A percentile compares a stretch with the other conserved stretches of the same genome.
These are phyloP conservation scores for Lecanicillium sp. DNA, from an alignment of 2,329 filamentous ascomycete genomes.

Conservation along the genomic window DNA sequence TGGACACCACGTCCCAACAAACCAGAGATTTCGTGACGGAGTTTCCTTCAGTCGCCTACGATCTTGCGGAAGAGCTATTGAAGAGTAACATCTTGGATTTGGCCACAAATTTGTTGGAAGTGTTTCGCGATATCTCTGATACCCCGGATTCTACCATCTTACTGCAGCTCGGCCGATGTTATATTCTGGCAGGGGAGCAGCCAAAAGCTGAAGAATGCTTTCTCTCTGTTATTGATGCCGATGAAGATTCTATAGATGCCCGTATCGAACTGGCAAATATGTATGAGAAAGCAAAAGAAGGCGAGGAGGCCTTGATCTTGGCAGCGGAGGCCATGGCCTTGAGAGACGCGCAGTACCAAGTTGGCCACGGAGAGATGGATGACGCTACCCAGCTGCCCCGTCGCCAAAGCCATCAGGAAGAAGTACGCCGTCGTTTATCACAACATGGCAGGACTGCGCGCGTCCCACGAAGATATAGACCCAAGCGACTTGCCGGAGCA, in stretches of 20 bases:
- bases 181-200: slow-evolving; percentile 56
- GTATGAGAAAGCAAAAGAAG: slow-evolving; percentile 69
- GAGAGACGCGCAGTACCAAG: slow-evolving; percentile 38
- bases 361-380: slow-evolving; percentile 15
- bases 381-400: neutral
- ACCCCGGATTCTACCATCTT: slow-evolving; percentile 47
- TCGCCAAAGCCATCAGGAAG: neutral
- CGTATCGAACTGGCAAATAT: slow-evolving; percentile 76
- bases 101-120: slow-evolving; percentile 52
- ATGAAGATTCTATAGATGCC: slow-evolving; percentile 67
- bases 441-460: neutral
- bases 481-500: slow-evolving; percentile 39
- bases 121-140: slow-evolving; percentile 44
- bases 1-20: slow-evolving; percentile 56
- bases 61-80: slow-evolving; percentile 47
- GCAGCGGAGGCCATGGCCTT: slow-evolving; percentile 69
- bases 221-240: slow-evolving; percentile 64
- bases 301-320: slow-evolving; percentile 70
- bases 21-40: slow-evolving; percentile 49
- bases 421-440: neutral
- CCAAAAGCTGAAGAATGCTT: slow-evolving; percentile 73
- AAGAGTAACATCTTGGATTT: slow-evolving; percentile 22
- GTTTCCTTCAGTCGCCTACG: slow-evolving; percentile 73
- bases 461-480: slow-evolving; percentile 37
- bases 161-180: slow-evolving; percentile 60